Evolutionary conservation across 768 basidiomycete genomes (phyloP).

Genomic region (Pleurotus ostreatus): DNA sequence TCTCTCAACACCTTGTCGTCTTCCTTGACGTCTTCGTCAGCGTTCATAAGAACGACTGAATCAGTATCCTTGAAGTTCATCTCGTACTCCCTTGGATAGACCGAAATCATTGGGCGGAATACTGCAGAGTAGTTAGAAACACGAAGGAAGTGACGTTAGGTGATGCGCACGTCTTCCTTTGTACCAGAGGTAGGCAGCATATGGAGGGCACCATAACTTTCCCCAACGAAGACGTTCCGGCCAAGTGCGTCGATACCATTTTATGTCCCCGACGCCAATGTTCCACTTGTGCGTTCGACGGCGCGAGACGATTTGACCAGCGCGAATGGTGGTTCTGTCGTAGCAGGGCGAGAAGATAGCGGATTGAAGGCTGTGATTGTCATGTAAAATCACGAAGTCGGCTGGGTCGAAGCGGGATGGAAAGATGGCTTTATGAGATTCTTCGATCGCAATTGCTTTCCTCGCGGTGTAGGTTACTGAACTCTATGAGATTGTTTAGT

Average conservation of each 20-base stretch:
- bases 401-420: conserved; percentile 33
- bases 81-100: conserved; percentile 1
- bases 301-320: conserved; percentile 38
- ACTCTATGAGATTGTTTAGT: conserved; percentile 28
- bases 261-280: conserved; percentile 1
- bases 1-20: conserved; percentile 5
- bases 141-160: background rate
- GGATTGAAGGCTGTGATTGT: conserved; percentile 36
- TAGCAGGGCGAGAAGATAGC: conserved; percentile 46
- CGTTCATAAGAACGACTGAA: conserved; percentile 1
- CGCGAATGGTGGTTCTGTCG: conserved; percentile 48
- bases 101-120: background rate
- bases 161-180: background rate
- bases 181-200: conserved; percentile 2
- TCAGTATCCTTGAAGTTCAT: conserved; percentile 5
- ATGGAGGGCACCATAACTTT: conserved; percentile 1
- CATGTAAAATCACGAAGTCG: conserved; percentile 59
- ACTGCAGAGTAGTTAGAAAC: background rate
- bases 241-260: conserved; percentile 8
- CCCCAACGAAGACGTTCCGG: conserved; percentile 3
- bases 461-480: conserved; percentile 52
- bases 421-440: conserved; percentile 25
- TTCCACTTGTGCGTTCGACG: conserved; percentile 31
- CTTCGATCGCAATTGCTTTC: conserved; percentile 36
- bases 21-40: conserved; percentile 4